phyloP scores from a whole-genome alignment of 495 filamentous ascomycete species.

The Penicillium silybi region DNA sequence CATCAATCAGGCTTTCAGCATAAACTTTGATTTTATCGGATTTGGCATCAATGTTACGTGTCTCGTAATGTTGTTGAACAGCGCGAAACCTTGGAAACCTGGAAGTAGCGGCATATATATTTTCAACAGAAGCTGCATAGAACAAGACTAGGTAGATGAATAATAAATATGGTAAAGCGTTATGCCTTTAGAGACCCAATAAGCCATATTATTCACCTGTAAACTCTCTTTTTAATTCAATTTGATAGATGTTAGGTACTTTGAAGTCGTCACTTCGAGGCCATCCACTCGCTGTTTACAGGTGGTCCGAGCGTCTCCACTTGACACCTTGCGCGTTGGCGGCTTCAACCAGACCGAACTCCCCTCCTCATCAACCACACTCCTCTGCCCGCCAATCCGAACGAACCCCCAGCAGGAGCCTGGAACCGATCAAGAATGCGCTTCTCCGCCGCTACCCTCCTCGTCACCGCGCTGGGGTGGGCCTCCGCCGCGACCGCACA shows the following conservation, averaged over 20 bases:
- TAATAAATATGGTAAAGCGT: no score
- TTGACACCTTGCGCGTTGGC: conserved; percentile 41
- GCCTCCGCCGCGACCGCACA: conserved; percentile 66
- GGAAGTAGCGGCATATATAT: no score
- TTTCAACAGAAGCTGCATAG: no score
- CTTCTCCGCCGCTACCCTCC: conserved; percentile 50
- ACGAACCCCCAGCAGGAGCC: conserved; percentile 1
- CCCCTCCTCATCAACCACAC: conserved; percentile 13
- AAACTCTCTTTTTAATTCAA: neutral
- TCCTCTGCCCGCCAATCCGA: conserved; percentile 8
- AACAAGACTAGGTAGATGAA: no score
- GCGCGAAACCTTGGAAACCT: no score
- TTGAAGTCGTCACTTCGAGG: neutral
- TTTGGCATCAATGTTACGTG: no score
- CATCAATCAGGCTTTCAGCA: no score
- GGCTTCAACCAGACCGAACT: conserved; percentile 1
- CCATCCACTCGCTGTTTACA: conserved; percentile 16
- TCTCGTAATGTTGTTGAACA: no score
- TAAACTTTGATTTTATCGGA: no score
- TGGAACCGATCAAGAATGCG: conserved; percentile 41
- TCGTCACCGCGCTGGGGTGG: conserved; percentile 62
- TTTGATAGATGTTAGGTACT: neutral
- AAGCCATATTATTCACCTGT: no score
- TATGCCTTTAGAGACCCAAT: no score
- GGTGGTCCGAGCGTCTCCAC: conserved; percentile 42